These are phyloP conservation scores for Ceraceosorus guamensis DNA, from an alignment of 1,284 basidiomycete genomes.

Conservation along the genomic window DNA sequence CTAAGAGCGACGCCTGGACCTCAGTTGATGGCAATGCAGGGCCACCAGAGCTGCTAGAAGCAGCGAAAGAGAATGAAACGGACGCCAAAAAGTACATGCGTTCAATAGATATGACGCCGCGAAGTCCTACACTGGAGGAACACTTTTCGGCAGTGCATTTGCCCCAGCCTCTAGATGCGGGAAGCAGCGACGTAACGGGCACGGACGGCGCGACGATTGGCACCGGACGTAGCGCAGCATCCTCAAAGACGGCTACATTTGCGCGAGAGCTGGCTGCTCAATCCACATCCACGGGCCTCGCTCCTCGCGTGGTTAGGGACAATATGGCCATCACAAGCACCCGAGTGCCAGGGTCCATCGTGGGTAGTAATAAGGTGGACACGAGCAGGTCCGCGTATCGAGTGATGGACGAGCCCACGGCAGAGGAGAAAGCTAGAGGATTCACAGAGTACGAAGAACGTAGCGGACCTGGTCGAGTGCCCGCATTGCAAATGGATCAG, in stretches of 20 bases:
- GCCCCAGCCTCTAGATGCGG: background rate
- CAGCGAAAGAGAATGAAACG: too few relatives aligned
- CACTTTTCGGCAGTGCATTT: background rate
- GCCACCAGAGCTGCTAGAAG: too few relatives aligned
- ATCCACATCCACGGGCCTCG: background rate
- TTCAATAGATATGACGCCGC: conserved; percentile 6
- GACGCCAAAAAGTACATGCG: conserved; percentile 6
- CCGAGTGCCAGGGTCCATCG: background rate
- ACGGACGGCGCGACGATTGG: background rate
- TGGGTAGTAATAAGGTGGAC: too few relatives aligned
- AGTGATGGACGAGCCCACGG: conserved; percentile 20
- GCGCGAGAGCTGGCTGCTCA: background rate
- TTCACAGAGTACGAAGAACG: conserved; percentile 28
- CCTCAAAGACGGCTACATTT: background rate
- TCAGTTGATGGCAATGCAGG: background rate
- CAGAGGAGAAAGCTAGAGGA: conserved; percentile 22
- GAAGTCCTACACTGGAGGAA: background rate
- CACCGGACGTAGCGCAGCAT: background rate
- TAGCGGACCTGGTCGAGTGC: conserved; percentile 18
- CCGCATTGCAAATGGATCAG: conserved; percentile 15
- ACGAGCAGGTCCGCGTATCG: conserved; percentile 1
- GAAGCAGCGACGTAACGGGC: too few relatives aligned
- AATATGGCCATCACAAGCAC: background rate
- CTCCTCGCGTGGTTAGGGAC: background rate
- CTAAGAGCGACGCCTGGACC: background rate